A percentile compares a stretch with the other conserved stretches of the same genome.
These are phyloP conservation scores for Syzygium malaccense DNA, from an alignment of 441 rosid species.

Conservation along the genomic window DNA sequence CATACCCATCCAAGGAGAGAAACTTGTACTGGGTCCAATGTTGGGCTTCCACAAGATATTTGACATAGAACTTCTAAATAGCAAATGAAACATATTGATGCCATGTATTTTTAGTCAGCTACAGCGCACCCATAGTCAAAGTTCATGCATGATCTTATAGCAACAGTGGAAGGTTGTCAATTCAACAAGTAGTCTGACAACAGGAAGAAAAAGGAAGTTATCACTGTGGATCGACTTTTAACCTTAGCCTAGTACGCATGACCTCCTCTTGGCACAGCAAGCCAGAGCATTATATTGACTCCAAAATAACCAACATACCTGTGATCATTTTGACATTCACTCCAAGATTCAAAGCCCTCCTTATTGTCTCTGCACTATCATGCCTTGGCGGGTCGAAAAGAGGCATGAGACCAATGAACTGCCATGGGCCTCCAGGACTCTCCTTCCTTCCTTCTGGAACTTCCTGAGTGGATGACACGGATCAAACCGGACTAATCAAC, in stretches of 20 bases:
- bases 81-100: background rate
- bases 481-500: background rate
- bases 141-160: background rate
- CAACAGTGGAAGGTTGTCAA: background rate
- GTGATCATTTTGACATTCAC: constrained; percentile 12
- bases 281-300: background rate
- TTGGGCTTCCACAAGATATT: background rate
- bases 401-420: constrained; percentile 8
- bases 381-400: constrained; percentile 13
- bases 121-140: background rate
- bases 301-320: background rate
- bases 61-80: background rate
- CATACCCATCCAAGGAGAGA: background rate
- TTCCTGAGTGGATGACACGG: background rate
- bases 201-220: background rate
- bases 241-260: background rate
- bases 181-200: background rate
- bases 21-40: background rate
- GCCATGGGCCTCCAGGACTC: constrained; percentile 6
- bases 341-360: constrained; percentile 7
- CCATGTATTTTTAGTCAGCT: background rate
- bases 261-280: background rate
- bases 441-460: constrained; percentile 7
- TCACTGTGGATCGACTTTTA: background rate
- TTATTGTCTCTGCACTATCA: constrained; percentile 8